phyloP scores from a whole-genome alignment of 1,284 basidiomycete species.

The Boletus smithii region DNA sequence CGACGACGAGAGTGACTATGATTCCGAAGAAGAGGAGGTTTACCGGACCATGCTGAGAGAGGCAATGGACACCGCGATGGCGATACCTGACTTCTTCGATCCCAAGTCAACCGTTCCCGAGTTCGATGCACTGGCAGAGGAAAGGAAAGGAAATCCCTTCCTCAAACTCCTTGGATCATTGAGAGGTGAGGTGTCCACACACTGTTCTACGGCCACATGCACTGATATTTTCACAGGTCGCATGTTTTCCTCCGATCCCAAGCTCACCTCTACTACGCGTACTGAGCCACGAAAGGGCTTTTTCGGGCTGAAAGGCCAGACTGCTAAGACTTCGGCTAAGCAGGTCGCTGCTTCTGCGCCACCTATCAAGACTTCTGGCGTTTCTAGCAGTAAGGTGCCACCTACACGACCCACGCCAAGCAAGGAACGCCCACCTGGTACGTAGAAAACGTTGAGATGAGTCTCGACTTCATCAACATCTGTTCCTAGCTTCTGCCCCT shows the following conservation, averaged over 20 bases:
- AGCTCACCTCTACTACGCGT: slow-evolving; percentile 44
- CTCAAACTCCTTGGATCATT: slow-evolving; percentile 67
- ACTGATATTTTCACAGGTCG: slow-evolving; percentile 47
- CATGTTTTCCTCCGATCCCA: slow-evolving; percentile 62
- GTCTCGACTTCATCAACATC: not conserved
- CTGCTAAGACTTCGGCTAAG: slow-evolving; percentile 13
- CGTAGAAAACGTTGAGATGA: not conserved
- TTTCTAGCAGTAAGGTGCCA: slow-evolving; percentile 8
- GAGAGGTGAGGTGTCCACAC: slow-evolving; percentile 46
- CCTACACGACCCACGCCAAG: slow-evolving; percentile 5
- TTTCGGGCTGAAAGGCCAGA: slow-evolving; percentile 15
- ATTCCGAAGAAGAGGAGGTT: slow-evolving; percentile 66
- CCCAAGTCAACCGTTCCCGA: slow-evolving; percentile 39
- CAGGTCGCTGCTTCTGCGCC: slow-evolving; percentile 6
- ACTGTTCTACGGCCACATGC: not conserved
- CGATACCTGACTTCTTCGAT: slow-evolving; percentile 54
- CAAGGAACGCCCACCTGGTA: slow-evolving; percentile 19
- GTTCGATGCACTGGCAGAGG: slow-evolving; percentile 44
- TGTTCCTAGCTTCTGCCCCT: slow-evolving; percentile 9
- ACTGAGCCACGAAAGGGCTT: slow-evolving; percentile 29
- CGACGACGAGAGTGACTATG: slow-evolving; percentile 49
- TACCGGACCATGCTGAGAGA: slow-evolving; percentile 58
- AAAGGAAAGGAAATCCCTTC: slow-evolving; percentile 67
- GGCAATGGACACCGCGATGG: slow-evolving; percentile 66
- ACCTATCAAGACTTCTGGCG: slow-evolving; percentile 6